Base-by-base conservation (phyloP, 1,284 basidiomycete genomes). In the Apiotrichum siamense region DNA sequence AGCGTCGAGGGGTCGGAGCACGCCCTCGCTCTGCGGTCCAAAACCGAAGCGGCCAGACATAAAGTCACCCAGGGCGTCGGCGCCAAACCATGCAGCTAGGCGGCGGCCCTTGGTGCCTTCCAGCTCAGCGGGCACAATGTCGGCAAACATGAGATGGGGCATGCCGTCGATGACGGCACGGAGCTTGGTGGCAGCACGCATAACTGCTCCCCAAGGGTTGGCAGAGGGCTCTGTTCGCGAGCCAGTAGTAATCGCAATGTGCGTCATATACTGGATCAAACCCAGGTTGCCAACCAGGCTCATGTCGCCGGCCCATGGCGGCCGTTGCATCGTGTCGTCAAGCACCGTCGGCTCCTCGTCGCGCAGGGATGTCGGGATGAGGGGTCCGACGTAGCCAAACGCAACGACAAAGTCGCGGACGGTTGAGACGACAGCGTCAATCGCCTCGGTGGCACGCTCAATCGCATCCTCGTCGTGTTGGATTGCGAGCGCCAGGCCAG, bases 331-430 rank as follows among this genome's bases (percentile, higher is more conserved):
- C 17, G 33, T 44, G 9, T 66, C 66, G 40, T 62, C 63, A 6
- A 46, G 37, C 4, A 48, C 4, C 11, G 17, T 21, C 37, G 43
- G 38, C 20, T 51, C 54, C 37, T 49, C 20, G 15, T 53, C 54
- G 53, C 55, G 26, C 31, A 44, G 12, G 4, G 46, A 33, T n/a
- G n/a, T n/a, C 9, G 49, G 37, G 32, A 69, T 65, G 11, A 66
- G 17, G 3, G 69, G 70, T 7, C 70, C 66, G 15, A 73, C 69
- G 48, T 73, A 73, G 12, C 73, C 70, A 32, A 66, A 69, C 0
- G 67, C 54, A 9, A 50, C 33, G 23, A 72, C 54, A 5, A 75
- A 59, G 10, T 62, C 50, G 12, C 67, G 61, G 6, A 73, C 57
- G 1, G 63, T 50, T 1, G 53, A 40, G 3, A 69, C 57, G 10